phyloP scores from a whole-genome alignment of 2,329 filamentous ascomycete genomes.

The Cordyceps cateniannulata region DNA sequence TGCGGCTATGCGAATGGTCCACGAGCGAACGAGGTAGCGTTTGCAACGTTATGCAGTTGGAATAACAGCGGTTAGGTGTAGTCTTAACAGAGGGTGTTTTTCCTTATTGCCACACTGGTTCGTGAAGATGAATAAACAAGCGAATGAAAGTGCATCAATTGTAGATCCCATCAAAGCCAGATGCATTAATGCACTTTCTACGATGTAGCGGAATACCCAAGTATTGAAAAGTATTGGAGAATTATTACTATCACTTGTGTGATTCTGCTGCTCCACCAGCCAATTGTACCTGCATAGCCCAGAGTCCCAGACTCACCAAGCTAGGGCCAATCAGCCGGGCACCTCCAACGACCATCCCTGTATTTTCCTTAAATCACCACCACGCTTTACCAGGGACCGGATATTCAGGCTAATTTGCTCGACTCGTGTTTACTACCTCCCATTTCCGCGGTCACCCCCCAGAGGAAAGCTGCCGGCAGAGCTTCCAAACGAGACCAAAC shows the following conservation, averaged over 20 bases:
- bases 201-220: background rate
- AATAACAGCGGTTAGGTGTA: conserved; percentile 9
- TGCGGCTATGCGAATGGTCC: conserved; percentile 14
- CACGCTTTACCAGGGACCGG: background rate
- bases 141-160: background rate
- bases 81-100: background rate
- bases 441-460: background rate
- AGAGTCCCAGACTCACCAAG: background rate
- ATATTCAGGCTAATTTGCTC: background rate
- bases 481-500: background rate
- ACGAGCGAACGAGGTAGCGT: background rate
- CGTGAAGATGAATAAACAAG: background rate
- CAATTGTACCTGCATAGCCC: background rate
- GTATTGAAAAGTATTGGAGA: too few relatives aligned
- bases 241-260: too few relatives aligned
- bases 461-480: background rate
- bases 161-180: too few relatives aligned
- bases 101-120: background rate
- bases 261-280: background rate
- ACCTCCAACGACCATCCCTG: background rate
- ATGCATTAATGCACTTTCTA: too few relatives aligned
- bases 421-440: background rate
- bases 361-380: background rate
- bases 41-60: conserved; percentile 1
- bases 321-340: background rate